Evolutionary conservation across 2,329 filamentous ascomycete species (phyloP), one percentile per base, ranked within the genome.

Genomic region (Phialophora tarda): DNA sequence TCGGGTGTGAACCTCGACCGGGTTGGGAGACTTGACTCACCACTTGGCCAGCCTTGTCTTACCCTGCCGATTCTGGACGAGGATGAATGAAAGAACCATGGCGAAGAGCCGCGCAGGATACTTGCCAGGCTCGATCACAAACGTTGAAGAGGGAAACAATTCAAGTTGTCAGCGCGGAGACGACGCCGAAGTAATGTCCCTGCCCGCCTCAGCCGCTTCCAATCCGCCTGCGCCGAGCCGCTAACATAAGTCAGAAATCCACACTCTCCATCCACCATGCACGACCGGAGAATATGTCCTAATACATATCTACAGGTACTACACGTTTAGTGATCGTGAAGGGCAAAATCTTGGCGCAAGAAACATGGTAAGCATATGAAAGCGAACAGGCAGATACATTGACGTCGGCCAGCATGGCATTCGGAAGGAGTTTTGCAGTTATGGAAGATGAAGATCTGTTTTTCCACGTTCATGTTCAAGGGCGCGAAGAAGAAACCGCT

Each of bases 1-100:
- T n/a, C 5, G 17, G 17, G 12, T 48, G 6, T 21, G 44, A 23
- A 23, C 17, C 12, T 41, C 14, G 14, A 17, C 12, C 12, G 12
- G 38, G 7, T 7, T 41, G 38, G 17, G 5, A 11, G n/a, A 7
- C 4, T 5, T 12, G 14, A 34, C 53, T 55, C 28, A 55, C 94
- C 94, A 99, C 83, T 99, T 99, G 71, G 95, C 95, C 71, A 99
- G 86, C 74, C 95, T 91, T 74, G 95, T 99, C 84, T 99, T 99
- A 82, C 95, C 95, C 91, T 96, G 92, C 73, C 92, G 88, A 78
- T 96, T 96, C 77, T 96, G 92, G 63, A 96, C 93, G 71, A 96
- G 83, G 72, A 96, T 94, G 76, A 96, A 96, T 62, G 92, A 96
- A 74, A 96, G 86, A 78, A 95, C 81, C 81, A 83, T 83, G 12